phyloP scores from a whole-genome alignment of 768 basidiomycete species.

The Galerina sulciceps region DNA sequence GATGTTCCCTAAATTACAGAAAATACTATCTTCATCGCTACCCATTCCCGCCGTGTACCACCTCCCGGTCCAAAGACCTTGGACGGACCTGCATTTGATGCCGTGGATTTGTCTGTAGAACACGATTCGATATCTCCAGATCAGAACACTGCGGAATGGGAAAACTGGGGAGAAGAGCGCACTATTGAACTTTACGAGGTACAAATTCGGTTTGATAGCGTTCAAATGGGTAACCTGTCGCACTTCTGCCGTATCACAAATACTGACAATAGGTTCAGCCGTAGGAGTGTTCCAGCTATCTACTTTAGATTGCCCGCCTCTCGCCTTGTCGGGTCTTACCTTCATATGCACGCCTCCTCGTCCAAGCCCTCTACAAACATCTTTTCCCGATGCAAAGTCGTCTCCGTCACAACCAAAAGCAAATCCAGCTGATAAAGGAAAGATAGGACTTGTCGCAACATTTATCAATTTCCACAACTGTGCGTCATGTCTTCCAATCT shows the following conservation, averaged over 20 bases:
- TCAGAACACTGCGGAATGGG: conserved; percentile 44
- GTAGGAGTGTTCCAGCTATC: conserved; percentile 7
- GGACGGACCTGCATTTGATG: conserved; percentile 31
- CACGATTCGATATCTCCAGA: conserved; percentile 33
- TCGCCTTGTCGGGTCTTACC: conserved; percentile 32
- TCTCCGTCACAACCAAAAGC: conserved; percentile 19
- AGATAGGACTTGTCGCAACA: conserved; percentile 52
- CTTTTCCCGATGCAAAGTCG: conserved; percentile 19
- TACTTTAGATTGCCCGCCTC: conserved; percentile 11
- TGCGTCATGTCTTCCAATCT: conserved; percentile 32
- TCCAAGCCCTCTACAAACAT: conserved; percentile 18
- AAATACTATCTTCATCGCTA: conserved; percentile 62
- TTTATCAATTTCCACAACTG: conserved; percentile 68
- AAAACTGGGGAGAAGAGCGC: conserved; percentile 62
- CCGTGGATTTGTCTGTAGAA: conserved; percentile 47
- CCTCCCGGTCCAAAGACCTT: conserved; percentile 32
- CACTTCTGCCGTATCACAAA: neutral
- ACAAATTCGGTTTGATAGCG: conserved; percentile 51
- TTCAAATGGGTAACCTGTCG: conserved; percentile 38
- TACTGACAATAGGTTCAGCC: conserved; percentile 2
- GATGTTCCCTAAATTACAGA: conserved; percentile 39
- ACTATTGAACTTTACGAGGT: conserved; percentile 67
- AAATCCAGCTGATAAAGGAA: conserved; percentile 27
- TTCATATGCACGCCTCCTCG: conserved; percentile 48
- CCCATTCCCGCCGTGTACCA: conserved; percentile 59